Evolutionary conservation across 1,139 yeast species (phyloP).

Genomic region (Scheffersomyces stambukii): DNA sequence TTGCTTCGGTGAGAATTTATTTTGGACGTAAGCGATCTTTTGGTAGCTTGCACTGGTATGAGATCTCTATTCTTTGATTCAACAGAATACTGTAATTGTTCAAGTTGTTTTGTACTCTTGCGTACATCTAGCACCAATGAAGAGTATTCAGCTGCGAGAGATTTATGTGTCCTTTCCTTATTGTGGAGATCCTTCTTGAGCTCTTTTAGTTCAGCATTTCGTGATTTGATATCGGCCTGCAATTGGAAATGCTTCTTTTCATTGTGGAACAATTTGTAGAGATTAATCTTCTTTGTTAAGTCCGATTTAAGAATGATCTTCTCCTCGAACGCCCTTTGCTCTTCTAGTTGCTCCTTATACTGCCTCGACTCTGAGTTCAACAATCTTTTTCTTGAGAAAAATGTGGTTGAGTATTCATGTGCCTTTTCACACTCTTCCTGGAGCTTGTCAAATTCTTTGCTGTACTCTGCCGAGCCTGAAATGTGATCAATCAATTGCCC

Average conservation of each 20-base stretch:
- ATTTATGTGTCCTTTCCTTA: constrained; percentile 25
- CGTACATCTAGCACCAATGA: constrained; percentile 40
- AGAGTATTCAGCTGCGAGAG: constrained; percentile 41
- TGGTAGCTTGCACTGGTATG: constrained; percentile 56
- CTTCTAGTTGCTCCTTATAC: constrained; percentile 71
- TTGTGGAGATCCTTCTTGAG: constrained; percentile 19
- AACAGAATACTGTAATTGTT: constrained; percentile 26
- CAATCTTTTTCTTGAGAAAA: constrained; percentile 69
- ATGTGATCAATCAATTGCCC: constrained; percentile 74
- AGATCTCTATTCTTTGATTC: constrained; percentile 47
- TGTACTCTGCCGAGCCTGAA: constrained; percentile 72
- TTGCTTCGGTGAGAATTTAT: constrained; percentile 47
- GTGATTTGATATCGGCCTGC: constrained; percentile 19
- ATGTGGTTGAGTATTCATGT: constrained; percentile 59
- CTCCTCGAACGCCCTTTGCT: constrained; percentile 64
- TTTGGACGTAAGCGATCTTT: constrained; percentile 44
- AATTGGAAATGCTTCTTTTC: constrained; percentile 44
- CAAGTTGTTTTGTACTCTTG: constrained; percentile 37
- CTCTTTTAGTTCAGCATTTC: constrained; percentile 24
- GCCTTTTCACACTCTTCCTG: constrained; percentile 66
- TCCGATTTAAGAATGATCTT: constrained; percentile 48
- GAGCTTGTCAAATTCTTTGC: constrained; percentile 63
- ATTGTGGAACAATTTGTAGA: constrained; percentile 68
- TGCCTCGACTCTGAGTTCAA: constrained; percentile 75
- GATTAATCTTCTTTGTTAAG: constrained; percentile 45